Evolutionary conservation across 108 stramenopile species (phyloP), one percentile per base, ranked within the genome.

Genomic region (Skeletonema costatum): DNA sequence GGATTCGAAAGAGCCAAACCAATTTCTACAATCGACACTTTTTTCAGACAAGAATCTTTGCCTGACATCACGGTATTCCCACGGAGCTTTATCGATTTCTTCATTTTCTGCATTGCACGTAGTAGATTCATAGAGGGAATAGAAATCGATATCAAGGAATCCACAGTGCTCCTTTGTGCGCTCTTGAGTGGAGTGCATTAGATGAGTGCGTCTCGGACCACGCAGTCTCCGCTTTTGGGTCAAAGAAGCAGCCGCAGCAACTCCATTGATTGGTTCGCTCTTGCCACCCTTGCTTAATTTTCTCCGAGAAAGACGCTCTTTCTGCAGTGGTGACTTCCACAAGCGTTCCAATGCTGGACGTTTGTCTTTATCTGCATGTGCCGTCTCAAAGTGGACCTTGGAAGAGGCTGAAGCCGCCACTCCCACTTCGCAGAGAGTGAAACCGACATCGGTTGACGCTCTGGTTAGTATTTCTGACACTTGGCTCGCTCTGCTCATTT

Each of bases 21-120:
- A 93, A 46, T 93, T 93, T 10, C 89, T 78, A 7, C 85, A 87
- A 67, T 89, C 90, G 17, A 91, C 42, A 66, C 93, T 93, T 42
- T 85, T 78, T 60, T 93, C 93, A 51, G 90, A 79, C 12, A 93
- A 80, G 67, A 93, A 93, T 1, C 87, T 78, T 66, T 93, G 93
- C 68, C 87, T 76, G 30, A 93, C 93, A 70, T 89, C 82, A 19
- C 93, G 87, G 60, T 68, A 83, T 67, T 93, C 93, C 93, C 93
- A 93, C 17, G 93, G 89, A 30, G 76, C 83, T 30, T 63, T 42
- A 65, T 93, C 93, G 30, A 85, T 78, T 19, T 81, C 76, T 35
- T 68, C 66, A 19, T 80, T 75, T 36, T 83, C 71, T 11, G 33
- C 82, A 16, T 33, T 63, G 51, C 82, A 82, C 41, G 53, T 42